Conservation (phyloP, 2,329 filamentous ascomycete species). For the Fusarium kyushuense region DNA sequence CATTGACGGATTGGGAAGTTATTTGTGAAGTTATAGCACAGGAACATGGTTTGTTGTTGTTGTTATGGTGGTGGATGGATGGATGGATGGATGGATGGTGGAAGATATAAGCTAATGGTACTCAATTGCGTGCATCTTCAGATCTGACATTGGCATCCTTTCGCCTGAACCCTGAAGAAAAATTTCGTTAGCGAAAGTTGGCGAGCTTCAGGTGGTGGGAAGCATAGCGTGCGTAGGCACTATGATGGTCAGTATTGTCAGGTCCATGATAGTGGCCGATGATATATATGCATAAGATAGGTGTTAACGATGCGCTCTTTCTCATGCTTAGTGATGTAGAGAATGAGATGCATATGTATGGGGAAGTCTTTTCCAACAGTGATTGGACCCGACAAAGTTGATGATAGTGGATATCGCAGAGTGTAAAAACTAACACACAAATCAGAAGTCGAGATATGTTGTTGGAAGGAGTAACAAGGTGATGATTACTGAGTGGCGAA, state of each 20-base stretch:
- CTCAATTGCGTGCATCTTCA: constrained; percentile 21
- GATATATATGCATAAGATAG: constrained; percentile 11
- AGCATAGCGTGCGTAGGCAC: neutral
- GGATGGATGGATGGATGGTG: neutral
- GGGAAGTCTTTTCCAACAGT: constrained; percentile 10
- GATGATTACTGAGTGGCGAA: constrained; percentile 42
- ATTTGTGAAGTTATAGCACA: constrained; percentile 6
- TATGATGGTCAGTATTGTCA: constrained; percentile 15
- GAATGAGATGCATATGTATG: constrained; percentile 25
- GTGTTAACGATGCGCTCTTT: constrained; percentile 7
- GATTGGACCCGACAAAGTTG: constrained; percentile 36
- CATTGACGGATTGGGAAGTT: constrained; percentile 1
- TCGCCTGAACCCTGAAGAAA: neutral
- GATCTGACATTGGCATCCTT: constrained; percentile 20
- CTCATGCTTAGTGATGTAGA: constrained; percentile 5
- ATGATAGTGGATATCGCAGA: constrained; percentile 25
- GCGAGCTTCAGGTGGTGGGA: neutral
- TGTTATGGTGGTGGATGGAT: constrained; percentile 1
- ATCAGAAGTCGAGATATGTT: constrained; percentile 35
- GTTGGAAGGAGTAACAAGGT: constrained; percentile 15
- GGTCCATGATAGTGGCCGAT: constrained; percentile 12
- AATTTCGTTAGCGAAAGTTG: constrained; percentile 2
- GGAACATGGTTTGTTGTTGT: constrained; percentile 25
- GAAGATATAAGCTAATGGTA: constrained; percentile 9
- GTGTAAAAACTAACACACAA: constrained; percentile 24